These are phyloP conservation scores for Eucalyptus albens DNA, from an alignment of 345 rosid species.

Conservation along the genomic window DNA sequence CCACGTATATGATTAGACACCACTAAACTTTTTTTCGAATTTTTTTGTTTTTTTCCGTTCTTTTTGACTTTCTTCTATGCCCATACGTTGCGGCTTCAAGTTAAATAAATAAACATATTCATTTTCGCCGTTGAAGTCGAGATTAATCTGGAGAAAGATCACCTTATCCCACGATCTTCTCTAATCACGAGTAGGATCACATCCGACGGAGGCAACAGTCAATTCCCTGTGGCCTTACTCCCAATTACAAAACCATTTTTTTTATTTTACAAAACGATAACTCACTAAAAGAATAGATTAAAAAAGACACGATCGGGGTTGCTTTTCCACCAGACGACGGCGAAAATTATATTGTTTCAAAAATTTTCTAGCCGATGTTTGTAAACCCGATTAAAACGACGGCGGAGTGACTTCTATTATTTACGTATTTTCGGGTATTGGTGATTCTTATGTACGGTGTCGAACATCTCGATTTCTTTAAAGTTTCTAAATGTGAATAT, in stretches of 20 bases:
- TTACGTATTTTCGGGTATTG: background rate
- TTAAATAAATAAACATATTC: background rate
- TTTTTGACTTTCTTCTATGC: background rate
- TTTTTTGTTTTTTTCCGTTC: background rate
- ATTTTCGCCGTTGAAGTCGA: background rate
- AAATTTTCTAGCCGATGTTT: background rate
- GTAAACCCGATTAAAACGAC: background rate
- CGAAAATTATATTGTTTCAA: background rate
- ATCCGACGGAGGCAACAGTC: background rate
- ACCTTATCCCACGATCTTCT: background rate
- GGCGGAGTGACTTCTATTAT: background rate
- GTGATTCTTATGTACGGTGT: background rate
- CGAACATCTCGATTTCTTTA: background rate
- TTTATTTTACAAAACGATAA: background rate
- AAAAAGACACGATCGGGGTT: background rate
- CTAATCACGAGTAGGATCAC: background rate
- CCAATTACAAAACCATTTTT: background rate
- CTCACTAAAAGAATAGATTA: background rate
- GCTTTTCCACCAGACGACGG: background rate
- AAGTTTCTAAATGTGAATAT: too few relatives aligned
- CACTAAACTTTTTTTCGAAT: background rate
- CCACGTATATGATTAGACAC: slow-evolving; percentile 12
- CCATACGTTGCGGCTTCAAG: background rate
- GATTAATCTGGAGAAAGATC: background rate
- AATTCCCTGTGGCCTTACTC: background rate